Evolutionary conservation across 176 grass and related monocot species (phyloP).

Genomic region (Aegilops tauschii): DNA sequence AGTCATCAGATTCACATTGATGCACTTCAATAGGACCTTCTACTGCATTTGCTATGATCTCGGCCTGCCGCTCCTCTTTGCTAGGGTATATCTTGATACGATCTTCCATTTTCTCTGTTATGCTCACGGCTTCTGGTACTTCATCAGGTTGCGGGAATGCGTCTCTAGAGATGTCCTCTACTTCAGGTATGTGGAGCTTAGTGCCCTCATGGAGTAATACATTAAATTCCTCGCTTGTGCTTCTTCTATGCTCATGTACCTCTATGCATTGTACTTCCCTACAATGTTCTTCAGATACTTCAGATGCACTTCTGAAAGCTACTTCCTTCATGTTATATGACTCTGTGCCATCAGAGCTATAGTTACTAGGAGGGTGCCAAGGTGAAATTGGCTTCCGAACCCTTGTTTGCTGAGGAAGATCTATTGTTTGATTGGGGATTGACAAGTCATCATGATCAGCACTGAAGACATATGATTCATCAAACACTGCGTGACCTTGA

Average conservation of each 20-base stretch:
- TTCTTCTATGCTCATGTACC: constrained; percentile 50
- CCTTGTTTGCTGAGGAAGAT: constrained; percentile 30
- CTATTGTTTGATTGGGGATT: constrained; percentile 25
- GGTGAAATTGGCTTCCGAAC: constrained; percentile 23
- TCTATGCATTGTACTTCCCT: constrained; percentile 92
- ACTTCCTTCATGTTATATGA: constrained; percentile 39
- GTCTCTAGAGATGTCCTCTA: constrained; percentile 36
- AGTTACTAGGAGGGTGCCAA: constrained; percentile 45
- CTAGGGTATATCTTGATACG: constrained; percentile 4
- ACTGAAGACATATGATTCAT: constrained; percentile 38
- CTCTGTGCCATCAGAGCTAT: constrained; percentile 45
- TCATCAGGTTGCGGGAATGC: constrained; percentile 18
- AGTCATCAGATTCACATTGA: constrained; percentile 29
- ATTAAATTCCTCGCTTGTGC: constrained; percentile 38
- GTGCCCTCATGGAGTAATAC: constrained; percentile 44
- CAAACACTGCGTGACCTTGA: constrained; percentile 53
- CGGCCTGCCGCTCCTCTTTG: constrained; percentile 27
- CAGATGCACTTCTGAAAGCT: constrained; percentile 31
- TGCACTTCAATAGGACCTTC: constrained; percentile 27
- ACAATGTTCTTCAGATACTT: constrained; percentile 73
- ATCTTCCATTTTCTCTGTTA: constrained; percentile 41
- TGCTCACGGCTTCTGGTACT: constrained; percentile 15
- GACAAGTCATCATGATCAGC: constrained; percentile 25
- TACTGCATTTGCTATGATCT: constrained; percentile 22
- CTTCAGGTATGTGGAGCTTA: constrained; percentile 40